Conservation (phyloP, 164 flowering plant genomes). For the Chloranthus sessilifolius region DNA sequence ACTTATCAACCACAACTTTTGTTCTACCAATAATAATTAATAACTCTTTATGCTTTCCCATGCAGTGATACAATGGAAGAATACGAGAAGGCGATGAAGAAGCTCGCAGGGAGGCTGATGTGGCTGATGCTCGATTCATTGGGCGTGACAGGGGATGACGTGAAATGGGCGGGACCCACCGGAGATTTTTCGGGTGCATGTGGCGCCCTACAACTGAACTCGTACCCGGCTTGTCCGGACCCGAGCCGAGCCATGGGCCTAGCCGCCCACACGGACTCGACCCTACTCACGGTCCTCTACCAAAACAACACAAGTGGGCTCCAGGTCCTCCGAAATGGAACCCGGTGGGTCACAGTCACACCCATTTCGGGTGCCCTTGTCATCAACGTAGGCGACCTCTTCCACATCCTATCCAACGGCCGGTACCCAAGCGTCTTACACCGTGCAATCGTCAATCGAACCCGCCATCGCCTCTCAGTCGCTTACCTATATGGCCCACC, state of each 20-base stretch:
- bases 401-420: constrained; percentile 84
- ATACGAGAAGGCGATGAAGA: constrained; percentile 64
- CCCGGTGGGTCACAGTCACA: constrained; percentile 72
- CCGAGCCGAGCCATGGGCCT: constrained; percentile 94
- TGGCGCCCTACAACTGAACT: constrained; percentile 55
- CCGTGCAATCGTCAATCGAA: constrained; percentile 53
- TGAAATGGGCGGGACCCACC: constrained; percentile 52
- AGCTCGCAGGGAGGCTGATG: constrained; percentile 49
- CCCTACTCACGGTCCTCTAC: constrained; percentile 77
- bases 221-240: constrained; percentile 90
- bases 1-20: too few relatives aligned
- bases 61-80: constrained; percentile 63
- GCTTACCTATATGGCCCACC: constrained; percentile 66
- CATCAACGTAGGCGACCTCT: constrained; percentile 78
- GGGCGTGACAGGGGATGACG: constrained; percentile 47
- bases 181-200: constrained; percentile 28
- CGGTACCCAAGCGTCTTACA: constrained; percentile 44
- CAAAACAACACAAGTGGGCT: constrained; percentile 75
- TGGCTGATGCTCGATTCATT: constrained; percentile 57
- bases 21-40: too few relatives aligned
- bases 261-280: constrained; percentile 88
- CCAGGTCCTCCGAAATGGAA: constrained; percentile 49
- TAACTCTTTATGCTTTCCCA: background rate
- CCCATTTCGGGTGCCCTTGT: constrained; percentile 61
- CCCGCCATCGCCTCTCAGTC: constrained; percentile 38